Conservation (phyloP, 768 basidiomycete genomes). For the Rhodotorula paludigena region DNA sequence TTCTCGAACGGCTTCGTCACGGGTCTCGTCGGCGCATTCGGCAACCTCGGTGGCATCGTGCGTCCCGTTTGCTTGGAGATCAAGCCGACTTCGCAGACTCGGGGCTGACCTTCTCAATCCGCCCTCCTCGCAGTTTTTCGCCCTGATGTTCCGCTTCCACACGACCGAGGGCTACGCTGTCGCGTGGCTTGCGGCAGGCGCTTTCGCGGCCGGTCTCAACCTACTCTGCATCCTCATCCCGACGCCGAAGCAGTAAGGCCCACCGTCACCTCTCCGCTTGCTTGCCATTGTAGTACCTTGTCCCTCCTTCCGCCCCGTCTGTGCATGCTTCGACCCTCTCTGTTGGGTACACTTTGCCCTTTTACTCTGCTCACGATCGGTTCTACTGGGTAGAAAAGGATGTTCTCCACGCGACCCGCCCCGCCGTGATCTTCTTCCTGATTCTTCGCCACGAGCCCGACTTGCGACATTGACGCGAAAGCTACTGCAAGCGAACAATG, state of each 20-base stretch:
- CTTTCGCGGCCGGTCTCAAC: conserved; percentile 11
- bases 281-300: background rate
- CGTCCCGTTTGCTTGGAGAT: too few relatives aligned
- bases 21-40: conserved; percentile 51
- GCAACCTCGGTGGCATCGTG: conserved; percentile 53
- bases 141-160: conserved; percentile 17
- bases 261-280: too few relatives aligned
- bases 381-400: too few relatives aligned
- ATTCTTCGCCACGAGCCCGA: too few relatives aligned
- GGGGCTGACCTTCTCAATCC: conserved; percentile 44
- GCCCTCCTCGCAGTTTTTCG: background rate
- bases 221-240: background rate
- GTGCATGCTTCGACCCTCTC: background rate
- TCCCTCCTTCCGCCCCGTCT: too few relatives aligned
- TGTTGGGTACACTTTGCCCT: background rate
- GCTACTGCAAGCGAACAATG: too few relatives aligned
- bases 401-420: too few relatives aligned
- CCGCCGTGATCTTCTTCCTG: too few relatives aligned
- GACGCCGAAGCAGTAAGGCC: background rate
- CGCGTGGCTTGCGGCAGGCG: conserved; percentile 11
- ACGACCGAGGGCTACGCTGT: background rate
- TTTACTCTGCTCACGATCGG: too few relatives aligned
- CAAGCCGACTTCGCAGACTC: too few relatives aligned
- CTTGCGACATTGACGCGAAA: too few relatives aligned
- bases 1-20: conserved; percentile 46